Evolutionary conservation across 768 basidiomycete genomes (phyloP).

Genomic region (Pilatotrama ljubarskyi): DNA sequence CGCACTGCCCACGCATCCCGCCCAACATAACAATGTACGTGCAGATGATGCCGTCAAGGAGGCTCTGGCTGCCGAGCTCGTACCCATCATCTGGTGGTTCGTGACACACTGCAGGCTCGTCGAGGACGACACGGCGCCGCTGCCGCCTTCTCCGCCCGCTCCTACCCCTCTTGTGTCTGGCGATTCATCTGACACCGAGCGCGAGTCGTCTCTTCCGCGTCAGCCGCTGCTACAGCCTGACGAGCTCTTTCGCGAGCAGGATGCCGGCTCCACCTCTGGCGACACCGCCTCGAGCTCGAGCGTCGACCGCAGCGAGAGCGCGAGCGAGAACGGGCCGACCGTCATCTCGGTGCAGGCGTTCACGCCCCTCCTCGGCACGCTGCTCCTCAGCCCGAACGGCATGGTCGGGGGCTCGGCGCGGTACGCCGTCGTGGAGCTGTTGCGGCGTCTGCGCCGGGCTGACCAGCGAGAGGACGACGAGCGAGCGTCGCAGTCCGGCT

Average conservation of each 20-base stretch:
- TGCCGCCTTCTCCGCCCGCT: constrained; percentile 14
- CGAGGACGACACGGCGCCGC: constrained; percentile 23
- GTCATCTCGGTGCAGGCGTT: constrained; percentile 81
- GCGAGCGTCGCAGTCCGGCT: neutral
- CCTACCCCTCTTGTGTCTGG: constrained; percentile 1
- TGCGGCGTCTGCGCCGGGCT: constrained; percentile 66
- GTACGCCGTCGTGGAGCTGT: constrained; percentile 73
- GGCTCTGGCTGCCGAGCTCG: constrained; percentile 78
- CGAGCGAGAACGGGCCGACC: constrained; percentile 27
- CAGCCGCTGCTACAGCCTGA: constrained; percentile 5
- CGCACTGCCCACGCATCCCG: constrained; percentile 1
- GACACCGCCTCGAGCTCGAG: too few species aligned
- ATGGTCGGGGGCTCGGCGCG: constrained; percentile 73
- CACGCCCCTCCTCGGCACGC: constrained; percentile 86
- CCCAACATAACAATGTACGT: neutral
- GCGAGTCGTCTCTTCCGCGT: neutral
- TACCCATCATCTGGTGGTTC: constrained; percentile 92
- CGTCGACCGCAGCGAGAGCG: constrained; percentile 35
- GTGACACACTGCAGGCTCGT: constrained; percentile 47
- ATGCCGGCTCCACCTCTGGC: too few species aligned
- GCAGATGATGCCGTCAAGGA: constrained; percentile 87
- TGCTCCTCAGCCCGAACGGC: constrained; percentile 80
- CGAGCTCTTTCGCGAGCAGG: neutral
- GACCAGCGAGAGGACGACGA: constrained; percentile 40
- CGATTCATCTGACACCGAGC: neutral